Evolutionary conservation across 1,284 basidiomycete genomes (phyloP).

Genomic region (Apiotrichum mycotoxinovorans): DNA sequence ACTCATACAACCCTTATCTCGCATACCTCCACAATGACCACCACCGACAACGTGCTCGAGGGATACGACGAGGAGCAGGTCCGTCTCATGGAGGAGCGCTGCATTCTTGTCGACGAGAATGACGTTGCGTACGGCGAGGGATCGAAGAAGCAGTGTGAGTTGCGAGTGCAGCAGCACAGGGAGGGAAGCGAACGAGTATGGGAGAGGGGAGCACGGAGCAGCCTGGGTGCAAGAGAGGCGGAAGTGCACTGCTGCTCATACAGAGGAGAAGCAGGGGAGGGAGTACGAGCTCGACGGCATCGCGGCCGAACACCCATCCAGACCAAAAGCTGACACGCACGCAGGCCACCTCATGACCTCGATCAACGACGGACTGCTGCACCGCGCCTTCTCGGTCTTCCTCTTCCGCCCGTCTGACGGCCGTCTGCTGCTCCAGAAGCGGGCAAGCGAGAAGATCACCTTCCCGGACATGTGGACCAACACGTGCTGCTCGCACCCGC

Average conservation of each 20-base stretch:
- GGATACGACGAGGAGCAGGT: slow-evolving; percentile 53
- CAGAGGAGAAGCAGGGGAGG: too few relatives aligned
- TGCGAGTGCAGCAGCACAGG: not conserved
- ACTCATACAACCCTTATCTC: not conserved
- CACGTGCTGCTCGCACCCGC: slow-evolving; percentile 96
- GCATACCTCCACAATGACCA: slow-evolving; percentile 1
- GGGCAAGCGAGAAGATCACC: slow-evolving; percentile 97
- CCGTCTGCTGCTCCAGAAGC: slow-evolving; percentile 89
- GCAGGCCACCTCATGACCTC: slow-evolving; percentile 96
- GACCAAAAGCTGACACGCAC: not conserved
- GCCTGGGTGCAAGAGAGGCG: too few relatives aligned
- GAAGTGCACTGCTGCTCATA: too few relatives aligned
- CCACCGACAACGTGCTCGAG: slow-evolving; percentile 29
- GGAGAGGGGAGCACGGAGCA: too few relatives aligned
- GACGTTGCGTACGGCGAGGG: slow-evolving; percentile 85
- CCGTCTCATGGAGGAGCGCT: slow-evolving; percentile 93
- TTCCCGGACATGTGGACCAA: slow-evolving; percentile 99
- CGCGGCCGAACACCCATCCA: too few relatives aligned
- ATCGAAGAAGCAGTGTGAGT: slow-evolving; percentile 94
- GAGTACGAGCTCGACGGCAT: too few relatives aligned
- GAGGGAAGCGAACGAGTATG: not conserved
- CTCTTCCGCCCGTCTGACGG: slow-evolving; percentile 93
- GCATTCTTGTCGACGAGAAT: slow-evolving; percentile 89
- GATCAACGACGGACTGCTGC: slow-evolving; percentile 89
- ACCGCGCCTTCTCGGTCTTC: slow-evolving; percentile 97